Base-by-base conservation (phyloP, 73 alveolate genomes). In the Urostyla sp. region DNA sequence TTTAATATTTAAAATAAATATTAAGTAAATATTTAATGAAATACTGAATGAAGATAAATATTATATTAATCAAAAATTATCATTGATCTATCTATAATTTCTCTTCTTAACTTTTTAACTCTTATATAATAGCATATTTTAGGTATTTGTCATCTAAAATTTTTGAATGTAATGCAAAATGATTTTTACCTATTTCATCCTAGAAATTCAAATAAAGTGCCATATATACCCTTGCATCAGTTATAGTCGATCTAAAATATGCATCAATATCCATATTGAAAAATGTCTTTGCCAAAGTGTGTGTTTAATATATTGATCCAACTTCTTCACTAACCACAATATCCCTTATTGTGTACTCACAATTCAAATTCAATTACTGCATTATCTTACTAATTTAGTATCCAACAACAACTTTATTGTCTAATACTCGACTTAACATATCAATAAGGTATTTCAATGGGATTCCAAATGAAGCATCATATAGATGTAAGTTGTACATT, bases 401-500 rank as follows among this genome's bases (percentile, higher is more conserved):
- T 10, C 90, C 90, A 2, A 80, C 67, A 4, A 80, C 35, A 0
- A 80, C 26, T 37, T 80, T 80, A n/a, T 50, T 48, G 2, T 80
- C 84, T 0, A 45, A 15, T 18, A 63, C 67, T 6, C n/a, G 8
- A 44, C 54, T 80, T 1, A 80, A 77, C 76, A 80, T 67, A 16
- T 66, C 76, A 20, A 37, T 51, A 1, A 80, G 49, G 35, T 56
- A 80, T 46, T 66, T 66, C 0, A 61, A 24, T 6, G 90, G 90
- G 23, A 80, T 80, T 8, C 90, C 90, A 48, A 80, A 80, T 10
- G 90, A 66, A 0, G 90, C 78, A 38, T 75, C 87, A 49, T 52
- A 81, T 5, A 60, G 78, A 28, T 69, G 55, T 26, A 60, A 21
- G 45, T 49, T 51, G 72, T 18, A 81, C 54, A 69, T 40, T 10